Base-by-base conservation (phyloP, 306 rosid genomes). In the Trifolium dubium region DNA sequence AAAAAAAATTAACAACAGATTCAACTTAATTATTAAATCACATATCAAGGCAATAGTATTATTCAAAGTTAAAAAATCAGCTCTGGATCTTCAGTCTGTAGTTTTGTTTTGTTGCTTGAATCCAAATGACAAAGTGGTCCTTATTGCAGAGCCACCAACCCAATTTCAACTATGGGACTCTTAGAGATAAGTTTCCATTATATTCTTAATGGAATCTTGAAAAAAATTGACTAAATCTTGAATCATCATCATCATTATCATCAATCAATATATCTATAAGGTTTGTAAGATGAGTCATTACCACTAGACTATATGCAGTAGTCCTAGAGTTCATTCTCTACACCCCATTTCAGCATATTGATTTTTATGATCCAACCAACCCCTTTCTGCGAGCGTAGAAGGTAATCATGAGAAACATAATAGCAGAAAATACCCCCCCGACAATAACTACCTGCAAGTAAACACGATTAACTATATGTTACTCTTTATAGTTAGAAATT, bases 361-460 rank as follows among this genome's bases (percentile, higher is more conserved):
- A 54, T 41, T 39, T 69, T 92, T 86, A 87, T 13, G 92, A 87
- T 60, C 98, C 92, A 41, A 92, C 83, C 84, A 92, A 76, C 35
- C 95, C 97, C 83, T 90, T 92, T 77, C 50, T 29, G 78, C 89
- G 97, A 69, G 98, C 92, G 35, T 86, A 92, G 5, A 74, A 13
- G 4, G 74, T 59, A 23, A 88, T 84, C 40, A 84, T 2, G 28
- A 85, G 2, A 47, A 92, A 90, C 47, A 82, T 10, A 37, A 70
- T 1, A 10, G 85, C 77, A 62, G 85, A 88, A 55, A 51, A 4
- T 31, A 6, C 18, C 64, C 95, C 95, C 0, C 87, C 8, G 53
- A 71, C 2, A 11, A 82, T 72, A 80, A 86, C 84, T 8, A 92
- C 97, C 98, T 90, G 92, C 80, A 46, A 49, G 64, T 62, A 55